Evolutionary conservation across 768 basidiomycete species (phyloP), one percentile per base, ranked within the genome.

Genomic region (Termitomyces sp.): DNA sequence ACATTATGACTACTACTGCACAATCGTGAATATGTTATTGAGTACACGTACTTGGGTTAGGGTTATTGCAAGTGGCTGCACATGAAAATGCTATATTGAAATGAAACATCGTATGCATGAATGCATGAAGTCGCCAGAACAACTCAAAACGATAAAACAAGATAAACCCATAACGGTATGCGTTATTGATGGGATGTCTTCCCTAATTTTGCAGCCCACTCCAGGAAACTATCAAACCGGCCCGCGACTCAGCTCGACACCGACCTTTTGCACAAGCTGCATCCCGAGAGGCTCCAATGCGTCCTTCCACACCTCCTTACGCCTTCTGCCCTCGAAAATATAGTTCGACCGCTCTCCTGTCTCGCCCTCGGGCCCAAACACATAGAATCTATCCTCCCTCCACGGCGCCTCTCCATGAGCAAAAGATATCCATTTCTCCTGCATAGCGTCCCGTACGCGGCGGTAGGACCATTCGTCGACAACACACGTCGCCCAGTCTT

Each of bases 301-400:
- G 52, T 84, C 79, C 61, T 77, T 79, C 90, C 90, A 92, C 56
- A 81, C 68, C 55, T 73, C 72, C 53, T 70, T 79, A 61, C 88
- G 75, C 49, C 90, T 71, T 36, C 90, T 72, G 3, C 86, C 84
- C 57, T 84, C 83, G 56, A 92, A 89, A 15, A 91, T 87, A 30
- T 75, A 71, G 56, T 69, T 73, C 15, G 81, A 83, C 49, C 90
- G 81, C 70, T 90, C 89, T 48, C 90, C 90, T 0, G 82, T 83
- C 72, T 92, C 90, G 55, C 89, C 90, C 68, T 91, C 89, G 0
- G 90, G 90, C 4, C 90, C 90, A 63, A 92, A 90, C 20, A 92
- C 88, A 68, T 81, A 91, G 49, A 89, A 81, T 71, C 83, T 87
- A 59, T 84, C 81, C 59, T 80, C 81, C 58, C 73, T 74, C 89